phyloP scores from a whole-genome alignment of 1,284 basidiomycete genomes.

The Apiotrichum akiyoshidainum region DNA sequence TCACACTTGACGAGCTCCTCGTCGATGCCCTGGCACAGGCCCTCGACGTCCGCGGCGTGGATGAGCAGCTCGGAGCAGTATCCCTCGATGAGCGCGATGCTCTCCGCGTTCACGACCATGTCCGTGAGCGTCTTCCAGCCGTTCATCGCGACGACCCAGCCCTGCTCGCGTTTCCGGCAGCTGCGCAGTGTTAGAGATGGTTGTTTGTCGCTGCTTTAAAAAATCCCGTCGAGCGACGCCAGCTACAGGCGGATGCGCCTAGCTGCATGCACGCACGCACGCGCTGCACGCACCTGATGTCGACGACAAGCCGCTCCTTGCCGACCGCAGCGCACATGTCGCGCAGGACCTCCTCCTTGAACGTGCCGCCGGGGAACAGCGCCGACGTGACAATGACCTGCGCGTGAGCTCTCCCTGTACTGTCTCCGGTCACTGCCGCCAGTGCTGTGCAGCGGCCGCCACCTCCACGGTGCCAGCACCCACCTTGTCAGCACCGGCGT shows the following conservation, averaged over 20 bases:
- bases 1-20: constrained; percentile 77
- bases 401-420: background rate
- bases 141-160: constrained; percentile 97
- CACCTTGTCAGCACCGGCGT: constrained; percentile 88
- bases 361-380: constrained; percentile 79
- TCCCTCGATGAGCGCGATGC: constrained; percentile 37
- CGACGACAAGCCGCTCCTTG: constrained; percentile 85
- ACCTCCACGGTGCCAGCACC: constrained; percentile 1
- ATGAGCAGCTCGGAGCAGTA: constrained; percentile 80
- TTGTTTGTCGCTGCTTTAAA: no score
- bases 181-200: constrained; percentile 55
- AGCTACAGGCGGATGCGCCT: no score
- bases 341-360: constrained; percentile 70
- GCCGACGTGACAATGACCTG: constrained; percentile 96
- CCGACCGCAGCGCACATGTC: constrained; percentile 66
- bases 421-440: no score
- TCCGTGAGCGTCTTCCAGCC: constrained; percentile 97
- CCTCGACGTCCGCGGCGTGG: constrained; percentile 97
- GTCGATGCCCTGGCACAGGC: constrained; percentile 94
- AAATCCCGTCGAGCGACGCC: no score
- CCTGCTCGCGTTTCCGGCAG: constrained; percentile 71
- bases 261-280: no score
- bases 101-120: constrained; percentile 69
- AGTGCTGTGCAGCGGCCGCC: no score
- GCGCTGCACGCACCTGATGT: constrained; percentile 85